Conservation (phyloP, 2,329 filamentous ascomycete genomes). For the Zelopaecilomyces penicillatus region DNA sequence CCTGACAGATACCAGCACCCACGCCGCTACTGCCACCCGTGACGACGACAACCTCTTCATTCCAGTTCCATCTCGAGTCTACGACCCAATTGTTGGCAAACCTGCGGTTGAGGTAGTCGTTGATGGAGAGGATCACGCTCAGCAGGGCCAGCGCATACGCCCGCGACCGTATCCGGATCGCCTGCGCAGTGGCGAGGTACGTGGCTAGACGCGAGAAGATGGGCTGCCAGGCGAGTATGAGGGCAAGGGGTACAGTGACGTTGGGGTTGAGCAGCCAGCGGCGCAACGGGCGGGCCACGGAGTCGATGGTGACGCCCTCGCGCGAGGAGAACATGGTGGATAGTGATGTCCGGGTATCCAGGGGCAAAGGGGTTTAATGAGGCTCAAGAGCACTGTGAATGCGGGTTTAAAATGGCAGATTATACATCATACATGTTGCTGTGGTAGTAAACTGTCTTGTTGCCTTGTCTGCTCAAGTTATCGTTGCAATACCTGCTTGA, state of each 20-base stretch:
- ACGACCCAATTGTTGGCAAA: constrained; percentile 18
- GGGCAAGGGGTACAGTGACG: constrained; percentile 11
- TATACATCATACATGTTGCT: neutral
- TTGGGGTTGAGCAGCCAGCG: constrained; percentile 14
- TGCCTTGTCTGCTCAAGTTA: too few species aligned
- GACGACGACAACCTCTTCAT: constrained; percentile 29
- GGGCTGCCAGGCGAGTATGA: constrained; percentile 7
- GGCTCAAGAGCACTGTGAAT: too few species aligned
- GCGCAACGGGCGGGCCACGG: constrained; percentile 10
- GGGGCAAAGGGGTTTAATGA: neutral
- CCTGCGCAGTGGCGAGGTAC: neutral
- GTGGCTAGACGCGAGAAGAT: constrained; percentile 4
- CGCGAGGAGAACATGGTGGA: constrained; percentile 13
- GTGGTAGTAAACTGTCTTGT: neutral
- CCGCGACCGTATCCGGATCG: neutral
- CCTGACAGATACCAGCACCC: constrained; percentile 24
- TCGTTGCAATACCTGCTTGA: too few species aligned
- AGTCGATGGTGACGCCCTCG: constrained; percentile 20
- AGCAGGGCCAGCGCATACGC: constrained; percentile 8
- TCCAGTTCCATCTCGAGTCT: constrained; percentile 21
- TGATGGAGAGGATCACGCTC: constrained; percentile 13
- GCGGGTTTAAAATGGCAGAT: too few species aligned
- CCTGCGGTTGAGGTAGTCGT: constrained; percentile 15
- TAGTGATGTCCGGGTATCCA: neutral
- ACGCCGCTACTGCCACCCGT: constrained; percentile 34